Evolutionary conservation across 345 rosid genomes (phyloP).

Genomic region (Anacardium occidentale): DNA sequence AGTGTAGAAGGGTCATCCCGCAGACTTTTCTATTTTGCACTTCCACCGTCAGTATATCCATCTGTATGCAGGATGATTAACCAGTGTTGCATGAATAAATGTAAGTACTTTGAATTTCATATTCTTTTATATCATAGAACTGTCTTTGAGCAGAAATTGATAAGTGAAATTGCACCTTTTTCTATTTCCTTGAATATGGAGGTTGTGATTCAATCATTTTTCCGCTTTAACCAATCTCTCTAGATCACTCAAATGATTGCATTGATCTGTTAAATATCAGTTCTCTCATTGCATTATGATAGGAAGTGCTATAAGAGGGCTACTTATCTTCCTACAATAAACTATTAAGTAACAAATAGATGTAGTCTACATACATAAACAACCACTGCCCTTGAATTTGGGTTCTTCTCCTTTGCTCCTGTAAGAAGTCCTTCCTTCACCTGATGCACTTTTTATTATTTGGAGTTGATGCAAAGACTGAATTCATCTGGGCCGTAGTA

Average conservation of each 20-base stretch:
- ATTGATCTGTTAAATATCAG: too few species aligned
- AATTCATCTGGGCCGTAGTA: neutral
- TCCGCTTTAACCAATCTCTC: too few species aligned
- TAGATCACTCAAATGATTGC: too few species aligned
- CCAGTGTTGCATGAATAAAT: slow-evolving; percentile 78
- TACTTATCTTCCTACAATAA: too few species aligned
- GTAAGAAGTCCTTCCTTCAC: too few species aligned
- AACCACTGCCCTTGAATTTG: too few species aligned
- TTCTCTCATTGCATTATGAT: too few species aligned
- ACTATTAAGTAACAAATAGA: too few species aligned
- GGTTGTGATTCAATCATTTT: too few species aligned
- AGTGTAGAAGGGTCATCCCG: slow-evolving; percentile 72
- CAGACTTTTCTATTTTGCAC: slow-evolving; percentile 90
- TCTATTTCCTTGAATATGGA: neutral
- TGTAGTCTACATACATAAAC: too few species aligned
- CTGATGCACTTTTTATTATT: neutral
- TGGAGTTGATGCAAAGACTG: neutral
- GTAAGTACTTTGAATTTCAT: slow-evolving; percentile 40
- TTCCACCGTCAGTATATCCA: slow-evolving; percentile 96
- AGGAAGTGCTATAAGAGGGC: too few species aligned
- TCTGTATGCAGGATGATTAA: slow-evolving; percentile 89
- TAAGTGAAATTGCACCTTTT: neutral
- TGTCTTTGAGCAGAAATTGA: slow-evolving; percentile 4
- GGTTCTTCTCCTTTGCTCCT: too few species aligned
- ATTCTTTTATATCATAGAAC: neutral